Base-by-base conservation (phyloP, 1,139 yeast genomes). In the Saccharomycopsis hybrid region DNA sequence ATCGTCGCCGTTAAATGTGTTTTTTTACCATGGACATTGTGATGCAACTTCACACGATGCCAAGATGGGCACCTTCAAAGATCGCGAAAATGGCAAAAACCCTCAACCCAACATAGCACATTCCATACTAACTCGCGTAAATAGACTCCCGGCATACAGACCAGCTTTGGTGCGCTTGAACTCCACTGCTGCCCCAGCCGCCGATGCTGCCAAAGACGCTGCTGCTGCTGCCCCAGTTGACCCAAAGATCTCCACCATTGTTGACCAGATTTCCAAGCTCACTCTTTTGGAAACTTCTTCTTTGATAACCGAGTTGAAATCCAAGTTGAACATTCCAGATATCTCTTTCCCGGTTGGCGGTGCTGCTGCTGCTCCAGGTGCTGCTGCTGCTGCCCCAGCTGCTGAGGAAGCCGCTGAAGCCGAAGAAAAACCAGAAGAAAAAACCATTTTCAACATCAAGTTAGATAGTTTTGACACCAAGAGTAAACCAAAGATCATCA, bases 401-500 rank as follows among this genome's bases (percentile, higher is more conserved):
- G 92, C 82, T 46, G 85, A 81, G 50, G 86, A 72, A 40, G 88
- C 74, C 57, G 96, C 82, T 58, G 92, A 82, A 64, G 85, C 75
- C 52, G 81, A 82, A 65, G 95, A 83, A 65, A 88, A 76, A 54
- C 85, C 77, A 48, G 95, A 88, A 71, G 98, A 90, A 71, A 86
- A 92, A 78, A 87, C 96, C 59, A 87, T 94, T 60, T 94, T 92
- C 74, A 76, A 87, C 61, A 73, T 92, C 66, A 94, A 90, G 71
- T 80, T 92, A 62, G 97, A 92, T 68, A 78, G 94, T 41, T 90
- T 92, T 61, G 99, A 92, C 62, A 80, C 97, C 56, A 89, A 90
- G 73, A 73, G 96, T 54, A 92, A 92, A 77, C 97, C 99, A 57
- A 92, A 92, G 84, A 80, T 92, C 66, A 94, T 92, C 68, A 92